Conservation (phyloP, 345 rosid genomes). For the Corchorus capsularis region DNA sequence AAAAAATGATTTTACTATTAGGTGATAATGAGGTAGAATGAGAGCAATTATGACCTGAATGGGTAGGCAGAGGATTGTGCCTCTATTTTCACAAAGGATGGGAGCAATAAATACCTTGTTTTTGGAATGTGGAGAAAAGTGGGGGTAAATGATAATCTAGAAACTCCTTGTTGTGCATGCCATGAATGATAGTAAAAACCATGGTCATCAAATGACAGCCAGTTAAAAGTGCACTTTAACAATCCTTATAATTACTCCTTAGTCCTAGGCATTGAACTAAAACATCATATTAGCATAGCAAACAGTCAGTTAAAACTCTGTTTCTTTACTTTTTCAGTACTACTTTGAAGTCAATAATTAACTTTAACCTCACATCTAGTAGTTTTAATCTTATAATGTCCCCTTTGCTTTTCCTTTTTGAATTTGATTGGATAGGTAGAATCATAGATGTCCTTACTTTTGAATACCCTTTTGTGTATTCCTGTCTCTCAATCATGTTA, state of each 20-base stretch:
- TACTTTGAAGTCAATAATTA: constrained; percentile 19
- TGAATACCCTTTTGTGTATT: neutral
- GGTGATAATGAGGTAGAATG: constrained; percentile 28
- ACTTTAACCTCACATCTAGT: constrained; percentile 6
- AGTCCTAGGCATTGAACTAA: constrained; percentile 11
- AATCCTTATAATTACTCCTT: constrained; percentile 16
- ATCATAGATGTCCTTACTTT: constrained; percentile 17
- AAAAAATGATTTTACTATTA: constrained; percentile 13
- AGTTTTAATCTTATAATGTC: neutral
- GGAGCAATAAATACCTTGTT: constrained; percentile 32
- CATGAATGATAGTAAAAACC: constrained; percentile 6
- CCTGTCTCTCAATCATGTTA: constrained; percentile 18
- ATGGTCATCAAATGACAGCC: constrained; percentile 8
- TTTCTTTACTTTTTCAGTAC: constrained; percentile 4
- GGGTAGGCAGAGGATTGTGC: constrained; percentile 33
- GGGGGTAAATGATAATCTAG: neutral
- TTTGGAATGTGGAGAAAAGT: constrained; percentile 14
- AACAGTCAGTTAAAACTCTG: constrained; percentile 11
- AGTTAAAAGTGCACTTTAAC: constrained; percentile 22
- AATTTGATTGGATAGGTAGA: neutral
- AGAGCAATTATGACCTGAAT: constrained; percentile 38
- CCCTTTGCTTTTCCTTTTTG: neutral
- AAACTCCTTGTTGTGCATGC: constrained; percentile 17
- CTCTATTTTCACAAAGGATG: constrained; percentile 33
- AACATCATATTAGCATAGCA: constrained; percentile 9